phyloP scores from a whole-genome alignment of 1,139 yeast genomes.

The Hansenula lynferdii region DNA sequence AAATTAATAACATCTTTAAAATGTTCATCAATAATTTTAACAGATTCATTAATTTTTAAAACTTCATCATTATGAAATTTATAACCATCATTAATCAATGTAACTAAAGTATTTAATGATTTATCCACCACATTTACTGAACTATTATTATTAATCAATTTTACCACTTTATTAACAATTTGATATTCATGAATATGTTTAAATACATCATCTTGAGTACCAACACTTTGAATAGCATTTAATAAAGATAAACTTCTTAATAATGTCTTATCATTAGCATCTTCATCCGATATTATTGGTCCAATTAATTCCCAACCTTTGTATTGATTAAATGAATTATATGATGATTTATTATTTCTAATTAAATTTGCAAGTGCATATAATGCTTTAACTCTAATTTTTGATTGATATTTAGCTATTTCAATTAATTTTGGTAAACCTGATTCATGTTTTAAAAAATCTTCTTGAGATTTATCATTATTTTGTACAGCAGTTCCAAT shows the following conservation, averaged over 20 bases:
- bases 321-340: slow-evolving; percentile 44
- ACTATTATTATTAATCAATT: slow-evolving; percentile 34
- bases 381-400: slow-evolving; percentile 54
- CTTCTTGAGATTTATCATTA: slow-evolving; percentile 69
- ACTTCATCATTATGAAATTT: slow-evolving; percentile 46
- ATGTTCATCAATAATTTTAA: slow-evolving; percentile 36
- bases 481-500: slow-evolving; percentile 93
- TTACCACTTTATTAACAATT: slow-evolving; percentile 35
- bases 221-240: slow-evolving; percentile 53
- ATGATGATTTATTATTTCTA: slow-evolving; percentile 64
- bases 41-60: slow-evolving; percentile 33
- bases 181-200: slow-evolving; percentile 37
- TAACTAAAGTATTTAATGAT: slow-evolving; percentile 47
- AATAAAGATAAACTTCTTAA: slow-evolving; percentile 54
- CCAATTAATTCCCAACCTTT: slow-evolving; percentile 60
- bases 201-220: slow-evolving; percentile 32
- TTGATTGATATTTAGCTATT: slow-evolving; percentile 29
- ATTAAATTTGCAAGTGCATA: slow-evolving; percentile 74
- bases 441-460: slow-evolving; percentile 45
- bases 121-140: slow-evolving; percentile 57
- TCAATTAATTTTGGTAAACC: slow-evolving; percentile 44
- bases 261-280: slow-evolving; percentile 33
- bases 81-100: slow-evolving; percentile 41
- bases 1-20: slow-evolving; percentile 43
- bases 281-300: slow-evolving; percentile 21